These are phyloP conservation scores for Cucumis hystrix DNA, from an alignment of 306 rosid species.

Conservation along the genomic window DNA sequence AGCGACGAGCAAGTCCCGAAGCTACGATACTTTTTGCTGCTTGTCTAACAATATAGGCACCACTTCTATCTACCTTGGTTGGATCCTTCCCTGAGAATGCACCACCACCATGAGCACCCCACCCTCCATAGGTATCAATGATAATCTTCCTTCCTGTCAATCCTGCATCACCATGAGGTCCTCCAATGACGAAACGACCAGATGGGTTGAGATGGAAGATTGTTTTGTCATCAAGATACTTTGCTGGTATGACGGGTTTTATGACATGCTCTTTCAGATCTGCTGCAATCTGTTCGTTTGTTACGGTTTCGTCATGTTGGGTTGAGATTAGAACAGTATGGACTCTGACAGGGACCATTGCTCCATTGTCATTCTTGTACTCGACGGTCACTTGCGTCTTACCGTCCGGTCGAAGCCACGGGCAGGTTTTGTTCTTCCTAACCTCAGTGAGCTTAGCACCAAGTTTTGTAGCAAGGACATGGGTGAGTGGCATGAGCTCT, in stretches of 20 bases:
- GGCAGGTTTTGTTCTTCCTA: conserved; percentile 15
- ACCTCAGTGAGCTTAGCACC: conserved; percentile 21
- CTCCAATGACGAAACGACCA: conserved; percentile 17
- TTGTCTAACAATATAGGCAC: conserved; percentile 15
- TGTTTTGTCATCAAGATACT: conserved; percentile 11
- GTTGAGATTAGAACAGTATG: conserved; percentile 17
- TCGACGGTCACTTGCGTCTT: conserved; percentile 15
- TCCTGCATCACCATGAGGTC: conserved; percentile 16
- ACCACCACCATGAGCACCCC: conserved; percentile 22
- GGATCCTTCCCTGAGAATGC: conserved; percentile 16
- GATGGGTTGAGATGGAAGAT: conserved; percentile 22
- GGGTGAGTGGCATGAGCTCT: conserved; percentile 17
- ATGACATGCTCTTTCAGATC: conserved; percentile 17
- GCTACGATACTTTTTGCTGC: conserved; percentile 14
- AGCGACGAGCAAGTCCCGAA: conserved; percentile 12
- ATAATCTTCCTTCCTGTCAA: conserved; percentile 16
- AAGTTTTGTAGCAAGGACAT: conserved; percentile 14
- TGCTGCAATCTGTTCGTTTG: conserved; percentile 10
- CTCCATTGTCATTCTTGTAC: conserved; percentile 9
- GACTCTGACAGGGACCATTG: conserved; percentile 13
- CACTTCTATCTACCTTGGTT: conserved; percentile 15
- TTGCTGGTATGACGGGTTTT: conserved; percentile 11
- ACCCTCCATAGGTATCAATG: conserved; percentile 16
- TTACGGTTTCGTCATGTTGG: conserved; percentile 12
- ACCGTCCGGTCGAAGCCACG: conserved; percentile 17